These are phyloP conservation scores for Epichloe brachyelytri DNA, from an alignment of 2,329 filamentous ascomycete species.

Conservation along the genomic window DNA sequence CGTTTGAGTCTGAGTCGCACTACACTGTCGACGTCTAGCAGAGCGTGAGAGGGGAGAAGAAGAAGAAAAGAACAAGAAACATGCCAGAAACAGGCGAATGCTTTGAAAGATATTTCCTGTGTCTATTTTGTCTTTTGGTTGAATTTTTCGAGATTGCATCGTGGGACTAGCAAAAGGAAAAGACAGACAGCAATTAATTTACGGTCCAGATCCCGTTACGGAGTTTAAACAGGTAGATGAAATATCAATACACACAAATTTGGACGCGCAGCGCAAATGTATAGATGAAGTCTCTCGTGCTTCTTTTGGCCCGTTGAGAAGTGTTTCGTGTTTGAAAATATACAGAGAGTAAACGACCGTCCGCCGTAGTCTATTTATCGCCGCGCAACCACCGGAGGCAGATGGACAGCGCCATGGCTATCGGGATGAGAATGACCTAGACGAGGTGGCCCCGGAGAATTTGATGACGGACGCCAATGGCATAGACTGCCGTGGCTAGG, in stretches of 20 bases:
- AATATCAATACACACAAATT: neutral
- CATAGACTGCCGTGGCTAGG: constrained; percentile 53
- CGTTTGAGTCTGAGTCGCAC: constrained; percentile 1
- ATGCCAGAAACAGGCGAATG: too few species aligned
- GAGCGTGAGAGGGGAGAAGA: too few species aligned
- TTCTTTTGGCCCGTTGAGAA: too few species aligned
- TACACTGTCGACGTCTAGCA: too few species aligned
- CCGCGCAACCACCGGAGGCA: constrained; percentile 16
- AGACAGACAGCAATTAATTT: neutral
- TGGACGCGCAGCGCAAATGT: too few species aligned
- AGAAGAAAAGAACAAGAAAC: too few species aligned
- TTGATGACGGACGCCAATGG: constrained; percentile 48
- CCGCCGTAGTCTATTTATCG: neutral
- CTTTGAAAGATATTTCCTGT: too few species aligned
- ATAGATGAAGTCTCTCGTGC: too few species aligned
- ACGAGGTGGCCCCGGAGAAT: constrained; percentile 46
- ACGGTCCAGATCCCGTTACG: neutral
- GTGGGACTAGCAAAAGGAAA: neutral
- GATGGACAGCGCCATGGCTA: constrained; percentile 16
- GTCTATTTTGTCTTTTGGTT: neutral
- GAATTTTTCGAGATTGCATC: neutral
- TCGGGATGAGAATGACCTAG: constrained; percentile 21
- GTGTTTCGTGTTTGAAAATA: too few species aligned
- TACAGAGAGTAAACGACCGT: neutral
- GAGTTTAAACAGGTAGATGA: neutral